These are phyloP conservation scores for Aspergillus carbonarius DNA, from an alignment of 2,329 filamentous ascomycete genomes.

Conservation along the genomic window DNA sequence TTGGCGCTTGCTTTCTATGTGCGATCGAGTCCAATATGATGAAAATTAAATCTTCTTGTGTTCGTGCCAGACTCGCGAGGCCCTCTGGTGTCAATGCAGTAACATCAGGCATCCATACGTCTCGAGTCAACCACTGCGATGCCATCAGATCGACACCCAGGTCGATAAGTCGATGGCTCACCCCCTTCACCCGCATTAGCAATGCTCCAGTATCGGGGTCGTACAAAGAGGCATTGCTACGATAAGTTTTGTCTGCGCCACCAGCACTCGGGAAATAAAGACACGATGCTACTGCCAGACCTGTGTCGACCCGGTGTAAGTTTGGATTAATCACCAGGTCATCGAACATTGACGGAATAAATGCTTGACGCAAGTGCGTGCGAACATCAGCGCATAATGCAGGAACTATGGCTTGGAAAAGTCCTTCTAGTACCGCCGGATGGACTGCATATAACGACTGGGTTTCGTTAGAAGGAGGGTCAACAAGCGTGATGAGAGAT, in stretches of 20 bases:
- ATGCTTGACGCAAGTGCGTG: background rate
- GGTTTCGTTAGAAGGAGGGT: background rate
- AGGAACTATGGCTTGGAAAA: conserved; percentile 4
- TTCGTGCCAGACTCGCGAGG: background rate
- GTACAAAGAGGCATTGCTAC: conserved; percentile 4
- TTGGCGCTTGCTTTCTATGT: background rate
- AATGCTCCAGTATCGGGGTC: conserved; percentile 4
- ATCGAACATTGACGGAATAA: conserved; percentile 8
- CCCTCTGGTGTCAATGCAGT: background rate
- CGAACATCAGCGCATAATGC: background rate
- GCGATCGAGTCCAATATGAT: background rate
- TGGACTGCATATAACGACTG: conserved; percentile 7
- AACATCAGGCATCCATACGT: conserved; percentile 7
- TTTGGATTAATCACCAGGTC: conserved; percentile 10
- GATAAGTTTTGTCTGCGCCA: background rate
- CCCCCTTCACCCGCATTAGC: conserved; percentile 4
- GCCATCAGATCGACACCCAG: background rate
- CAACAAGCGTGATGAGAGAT: conserved; percentile 1
- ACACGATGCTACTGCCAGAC: conserved; percentile 4
- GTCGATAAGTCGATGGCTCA: conserved; percentile 4
- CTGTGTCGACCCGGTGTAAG: background rate
- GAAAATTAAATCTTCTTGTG: background rate
- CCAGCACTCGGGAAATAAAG: conserved; percentile 1
- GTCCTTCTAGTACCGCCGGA: conserved; percentile 8
- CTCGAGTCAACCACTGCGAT: conserved; percentile 3